Conservation (phyloP, 2,329 filamentous ascomycete genomes). For the Alternaria longipes region DNA sequence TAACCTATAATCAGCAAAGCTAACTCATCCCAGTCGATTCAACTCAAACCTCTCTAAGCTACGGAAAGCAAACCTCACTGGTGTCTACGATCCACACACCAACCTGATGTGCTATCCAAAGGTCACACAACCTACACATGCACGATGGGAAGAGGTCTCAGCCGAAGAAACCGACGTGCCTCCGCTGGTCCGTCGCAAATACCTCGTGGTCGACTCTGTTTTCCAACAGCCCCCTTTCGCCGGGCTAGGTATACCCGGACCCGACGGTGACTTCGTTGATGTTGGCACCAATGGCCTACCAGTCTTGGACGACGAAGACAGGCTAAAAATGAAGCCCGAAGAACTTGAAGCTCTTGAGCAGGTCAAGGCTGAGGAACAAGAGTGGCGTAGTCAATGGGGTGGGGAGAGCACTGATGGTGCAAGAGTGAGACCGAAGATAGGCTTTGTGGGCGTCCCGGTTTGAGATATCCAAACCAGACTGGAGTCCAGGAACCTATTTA, state of each 20-base stretch:
- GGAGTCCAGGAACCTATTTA: background rate
- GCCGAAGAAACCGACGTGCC: constrained; percentile 58
- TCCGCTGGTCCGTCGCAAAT: constrained; percentile 67
- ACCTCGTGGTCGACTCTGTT: constrained; percentile 68
- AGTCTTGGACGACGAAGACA: constrained; percentile 71
- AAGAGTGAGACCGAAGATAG: constrained; percentile 58
- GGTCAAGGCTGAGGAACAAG: constrained; percentile 69
- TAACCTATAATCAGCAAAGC: constrained; percentile 11
- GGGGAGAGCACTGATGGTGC: constrained; percentile 68
- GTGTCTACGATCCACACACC: constrained; percentile 93
- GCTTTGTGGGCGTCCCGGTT: constrained; percentile 60
- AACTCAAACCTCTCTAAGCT: constrained; percentile 77
- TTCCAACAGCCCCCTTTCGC: constrained; percentile 67
- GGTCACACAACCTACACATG: constrained; percentile 89
- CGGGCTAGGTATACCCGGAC: constrained; percentile 68
- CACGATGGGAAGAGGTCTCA: constrained; percentile 77
- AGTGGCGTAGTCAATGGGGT: constrained; percentile 80
- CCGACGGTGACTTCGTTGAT: constrained; percentile 62
- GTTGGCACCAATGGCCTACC: constrained; percentile 65
- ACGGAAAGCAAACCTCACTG: constrained; percentile 74
- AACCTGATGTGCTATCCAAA: constrained; percentile 89
- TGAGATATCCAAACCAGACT: constrained; percentile 25
- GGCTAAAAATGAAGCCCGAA: constrained; percentile 71
- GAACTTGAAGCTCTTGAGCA: constrained; percentile 77
- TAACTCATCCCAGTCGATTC: constrained; percentile 71